Base-by-base conservation (phyloP, 495 filamentous ascomycete genomes). In the Neurospora discreta region DNA sequence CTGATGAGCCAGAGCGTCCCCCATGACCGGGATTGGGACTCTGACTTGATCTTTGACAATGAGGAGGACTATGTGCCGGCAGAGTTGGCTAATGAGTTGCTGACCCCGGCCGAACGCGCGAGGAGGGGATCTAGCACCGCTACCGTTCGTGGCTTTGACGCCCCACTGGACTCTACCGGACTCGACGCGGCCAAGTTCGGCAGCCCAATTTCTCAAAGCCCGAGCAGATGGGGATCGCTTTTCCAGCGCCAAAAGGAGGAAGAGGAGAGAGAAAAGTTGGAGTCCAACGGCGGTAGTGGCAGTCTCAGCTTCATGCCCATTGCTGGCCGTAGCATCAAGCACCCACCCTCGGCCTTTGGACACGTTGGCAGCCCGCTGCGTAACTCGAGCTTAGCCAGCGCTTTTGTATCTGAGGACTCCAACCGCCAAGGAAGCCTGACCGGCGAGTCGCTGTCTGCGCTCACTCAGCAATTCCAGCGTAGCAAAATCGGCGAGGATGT, bases 291-390 rank as follows among this genome's bases (percentile, higher is more conserved):
- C 5, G 11, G 30, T 3, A 70, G 69, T 15, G 52, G 52, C 26
- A 70, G 44, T 39, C 38, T 42, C 18, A 68, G 68, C 46, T 74
- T 75, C 39, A 69, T 70, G 13, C 74, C 71, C 10, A 72, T 76
- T 15, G 69, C 76, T 5, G 44, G 73, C 39, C 71, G 80, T 38
- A 70, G 80, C 36, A 76, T 83, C 72, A 85, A 84, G 75, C 82
- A 82, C 43, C 78, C 79, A 13, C 76, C 81, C 3, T 83, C 84
- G 9, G 89, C 87, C 2, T 91, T 97, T 77, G 91, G 93, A 40
- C 93, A 97, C 74, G 91, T 98, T 69, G 95, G 96, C 30, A 98
- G 96, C 44, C 95, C 95, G 33, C 87, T 99, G 10, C 93, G 95
- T 60, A 96, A 97, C 80, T 95, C 95, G 11, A 78, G 86, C 84